These are phyloP conservation scores for Yamadazyma atlantica DNA, from an alignment of 1,139 yeast genomes.

Conservation along the genomic window DNA sequence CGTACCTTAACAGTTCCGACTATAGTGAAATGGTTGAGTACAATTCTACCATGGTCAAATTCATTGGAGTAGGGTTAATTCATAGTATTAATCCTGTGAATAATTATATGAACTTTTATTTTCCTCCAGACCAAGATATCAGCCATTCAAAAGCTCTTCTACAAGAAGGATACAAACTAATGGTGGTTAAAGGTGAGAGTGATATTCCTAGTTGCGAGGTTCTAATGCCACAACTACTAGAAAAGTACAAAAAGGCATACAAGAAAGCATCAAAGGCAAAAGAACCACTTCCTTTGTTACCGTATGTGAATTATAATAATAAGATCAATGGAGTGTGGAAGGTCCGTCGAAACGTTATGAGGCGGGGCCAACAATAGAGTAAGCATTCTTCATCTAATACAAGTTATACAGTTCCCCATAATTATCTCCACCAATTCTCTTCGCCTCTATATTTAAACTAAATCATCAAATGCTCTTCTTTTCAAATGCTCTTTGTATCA, in stretches of 20 bases:
- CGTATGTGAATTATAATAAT: conserved; percentile 53
- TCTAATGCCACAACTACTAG: conserved; percentile 23
- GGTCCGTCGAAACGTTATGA: conserved; percentile 60
- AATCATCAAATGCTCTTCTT: no score
- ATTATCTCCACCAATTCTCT: no score
- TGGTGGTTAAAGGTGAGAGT: conserved; percentile 66
- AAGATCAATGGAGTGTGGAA: conserved; percentile 63
- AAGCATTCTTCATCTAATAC: no score
- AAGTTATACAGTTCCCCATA: no score
- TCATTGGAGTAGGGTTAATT: conserved; percentile 48
- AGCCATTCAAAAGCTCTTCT: conserved; percentile 12
- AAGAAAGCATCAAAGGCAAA: conserved; percentile 14
- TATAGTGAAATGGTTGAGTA: conserved; percentile 16
- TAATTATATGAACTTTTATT: conserved; percentile 52
- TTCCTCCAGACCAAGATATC: conserved; percentile 38
- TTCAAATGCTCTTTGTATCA: no score
- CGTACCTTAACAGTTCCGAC: conserved; percentile 20
- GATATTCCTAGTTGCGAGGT: conserved; percentile 44
- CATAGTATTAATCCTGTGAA: conserved; percentile 58
- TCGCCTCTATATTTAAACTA: no score
- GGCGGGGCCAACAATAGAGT: conserved; percentile 33
- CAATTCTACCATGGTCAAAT: conserved; percentile 16
- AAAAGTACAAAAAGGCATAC: conserved; percentile 12
- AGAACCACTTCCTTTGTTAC: conserved; percentile 25
- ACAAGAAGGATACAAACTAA: conserved; percentile 29